These are phyloP conservation scores for Lentinula lateritia DNA, from an alignment of 768 basidiomycete genomes.

Conservation along the genomic window DNA sequence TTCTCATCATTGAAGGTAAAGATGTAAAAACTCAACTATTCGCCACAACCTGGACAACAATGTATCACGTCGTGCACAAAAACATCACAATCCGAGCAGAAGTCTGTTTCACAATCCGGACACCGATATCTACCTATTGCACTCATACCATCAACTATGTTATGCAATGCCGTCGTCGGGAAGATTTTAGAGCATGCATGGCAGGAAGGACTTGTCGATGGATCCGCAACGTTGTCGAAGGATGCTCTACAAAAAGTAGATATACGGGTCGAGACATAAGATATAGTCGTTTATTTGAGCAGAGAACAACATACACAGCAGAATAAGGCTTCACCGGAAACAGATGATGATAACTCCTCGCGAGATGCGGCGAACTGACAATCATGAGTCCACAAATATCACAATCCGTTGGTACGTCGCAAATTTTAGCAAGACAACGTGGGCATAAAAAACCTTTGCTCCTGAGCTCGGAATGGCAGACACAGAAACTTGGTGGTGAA, in stretches of 20 bases:
- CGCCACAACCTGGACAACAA: constrained; percentile 85
- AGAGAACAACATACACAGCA: constrained; percentile 60
- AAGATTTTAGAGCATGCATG: constrained; percentile 79
- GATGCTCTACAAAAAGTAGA: constrained; percentile 25
- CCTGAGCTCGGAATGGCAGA: constrained; percentile 90
- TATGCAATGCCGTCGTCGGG: constrained; percentile 33
- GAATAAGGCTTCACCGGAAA: constrained; percentile 90
- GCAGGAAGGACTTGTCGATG: constrained; percentile 40
- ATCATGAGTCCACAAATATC: constrained; percentile 97
- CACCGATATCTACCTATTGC: constrained; percentile 86
- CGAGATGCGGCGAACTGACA: constrained; percentile 95
- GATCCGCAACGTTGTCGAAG: constrained; percentile 28
- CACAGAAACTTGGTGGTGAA: constrained; percentile 80
- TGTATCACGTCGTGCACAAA: constrained; percentile 95
- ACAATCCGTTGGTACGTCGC: constrained; percentile 98
- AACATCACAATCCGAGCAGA: constrained; percentile 94
- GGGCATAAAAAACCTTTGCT: constrained; percentile 95
- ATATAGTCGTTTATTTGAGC: constrained; percentile 1
- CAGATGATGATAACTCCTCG: constrained; percentile 90
- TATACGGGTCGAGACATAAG: background rate
- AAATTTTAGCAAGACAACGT: constrained; percentile 86
- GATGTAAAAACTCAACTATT: constrained; percentile 17
- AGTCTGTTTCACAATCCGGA: constrained; percentile 79
- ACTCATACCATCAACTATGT: constrained; percentile 63
- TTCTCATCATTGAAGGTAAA: no score